These are phyloP conservation scores for Populus trichocarpa DNA, from an alignment of 441 rosid species.

Conservation along the genomic window DNA sequence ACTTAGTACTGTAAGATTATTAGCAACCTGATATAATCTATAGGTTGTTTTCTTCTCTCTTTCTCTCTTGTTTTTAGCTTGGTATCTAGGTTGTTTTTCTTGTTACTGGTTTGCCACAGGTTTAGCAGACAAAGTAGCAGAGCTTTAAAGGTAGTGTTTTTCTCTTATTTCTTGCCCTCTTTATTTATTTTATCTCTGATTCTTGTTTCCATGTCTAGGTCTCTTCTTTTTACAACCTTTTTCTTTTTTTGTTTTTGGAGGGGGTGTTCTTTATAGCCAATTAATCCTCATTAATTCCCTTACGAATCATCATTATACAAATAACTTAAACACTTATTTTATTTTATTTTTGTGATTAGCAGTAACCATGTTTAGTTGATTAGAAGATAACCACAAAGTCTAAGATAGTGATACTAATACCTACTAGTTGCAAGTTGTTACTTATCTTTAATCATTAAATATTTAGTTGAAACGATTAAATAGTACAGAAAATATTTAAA, in stretches of 20 bases:
- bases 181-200: neutral
- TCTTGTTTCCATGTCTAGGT: neutral
- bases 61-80: constrained; percentile 23
- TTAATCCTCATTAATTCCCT: neutral
- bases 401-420: neutral
- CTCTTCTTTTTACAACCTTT: neutral
- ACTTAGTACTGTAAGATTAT: neutral
- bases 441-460: neutral
- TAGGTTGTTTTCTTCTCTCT: constrained; percentile 1
- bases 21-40: constrained; percentile 16
- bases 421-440: neutral
- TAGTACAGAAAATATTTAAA: no score
- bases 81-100: constrained; percentile 41
- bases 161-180: constrained; percentile 1
- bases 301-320: neutral
- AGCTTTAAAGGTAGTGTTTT: constrained; percentile 31
- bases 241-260: neutral
- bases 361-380: neutral
- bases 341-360: neutral
- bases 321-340: neutral
- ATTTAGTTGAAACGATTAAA: neutral
- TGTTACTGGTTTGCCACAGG: constrained; percentile 43
- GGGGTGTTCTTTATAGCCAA: neutral
- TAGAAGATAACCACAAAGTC: neutral
- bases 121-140: constrained; percentile 31